These are phyloP conservation scores for Amaranthus palmeri DNA, from an alignment of 148 eudicot species.

Conservation along the genomic window DNA sequence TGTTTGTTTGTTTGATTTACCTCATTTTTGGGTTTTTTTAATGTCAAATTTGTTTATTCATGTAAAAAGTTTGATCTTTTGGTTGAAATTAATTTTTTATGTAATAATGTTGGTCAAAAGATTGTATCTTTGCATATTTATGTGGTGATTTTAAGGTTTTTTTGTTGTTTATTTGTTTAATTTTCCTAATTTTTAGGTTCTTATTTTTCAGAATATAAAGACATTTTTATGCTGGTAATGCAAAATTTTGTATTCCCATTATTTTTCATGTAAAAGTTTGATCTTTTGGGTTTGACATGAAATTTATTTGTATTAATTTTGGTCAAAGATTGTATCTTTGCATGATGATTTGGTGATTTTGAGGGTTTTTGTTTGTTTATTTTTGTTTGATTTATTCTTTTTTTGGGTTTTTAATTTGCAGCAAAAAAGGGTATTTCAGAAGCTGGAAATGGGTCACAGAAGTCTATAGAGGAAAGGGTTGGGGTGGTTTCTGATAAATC, in stretches of 20 bases:
- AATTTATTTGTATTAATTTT: not conserved
- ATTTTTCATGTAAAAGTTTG: slow-evolving; percentile 14
- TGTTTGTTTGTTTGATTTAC: not conserved
- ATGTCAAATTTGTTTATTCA: no score
- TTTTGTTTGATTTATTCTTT: not conserved
- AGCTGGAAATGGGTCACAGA: slow-evolving; percentile 36
- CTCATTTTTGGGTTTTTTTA: no score
- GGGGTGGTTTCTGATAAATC: slow-evolving; percentile 38
- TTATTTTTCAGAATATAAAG: slow-evolving; percentile 53
- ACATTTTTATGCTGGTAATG: slow-evolving; percentile 37
- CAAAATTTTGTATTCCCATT: not conserved
- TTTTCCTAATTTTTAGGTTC: no score
- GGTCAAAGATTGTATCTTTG: slow-evolving; percentile 10
- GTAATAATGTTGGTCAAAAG: no score
- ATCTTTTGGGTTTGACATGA: slow-evolving; percentile 1
- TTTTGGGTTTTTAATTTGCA: slow-evolving; percentile 35
- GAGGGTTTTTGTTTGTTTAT: not conserved
- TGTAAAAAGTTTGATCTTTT: no score
- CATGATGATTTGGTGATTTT: slow-evolving; percentile 16
- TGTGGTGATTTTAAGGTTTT: no score
- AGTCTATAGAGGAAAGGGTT: slow-evolving; percentile 45
- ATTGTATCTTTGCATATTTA: no score
- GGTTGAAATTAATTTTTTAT: no score
- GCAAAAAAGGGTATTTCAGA: slow-evolving; percentile 49
- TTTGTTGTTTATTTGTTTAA: no score